Evolutionary conservation across 495 filamentous ascomycete species (phyloP), one percentile per base, ranked within the genome.

Genomic region (Lasiosphaeriaceae sp.): DNA sequence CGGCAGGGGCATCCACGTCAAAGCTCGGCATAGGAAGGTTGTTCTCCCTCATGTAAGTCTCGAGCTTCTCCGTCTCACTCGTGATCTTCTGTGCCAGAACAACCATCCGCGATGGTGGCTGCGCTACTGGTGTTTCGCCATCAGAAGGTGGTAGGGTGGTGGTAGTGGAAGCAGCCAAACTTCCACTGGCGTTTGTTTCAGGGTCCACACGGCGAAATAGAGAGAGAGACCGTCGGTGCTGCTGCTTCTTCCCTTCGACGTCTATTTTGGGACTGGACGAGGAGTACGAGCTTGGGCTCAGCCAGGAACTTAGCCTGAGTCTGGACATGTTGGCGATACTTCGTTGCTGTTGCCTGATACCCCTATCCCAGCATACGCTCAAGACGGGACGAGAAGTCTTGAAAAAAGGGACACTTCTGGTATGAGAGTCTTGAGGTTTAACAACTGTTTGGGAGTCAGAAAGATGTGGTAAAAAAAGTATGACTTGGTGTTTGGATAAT

Each of bases 41-140:
- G 43, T 77, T 66, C 8, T 59, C 57, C n/a, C 61, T 60, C 52
- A 77, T 67, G 55, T 75, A 74, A 0, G 68, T 52, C 55, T 77
- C 72, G 22, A 77, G 60, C 55, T 70, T 77, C 50, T 71, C 67
- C 0, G 74, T 71, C n/a, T 74, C 72, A 11, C 54, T 46, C 37
- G 65, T 57, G 41, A 77, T 76, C 56, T 69, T 68, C 55, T 69
- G 58, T 8, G 73, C 72, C 26, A 77, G 60, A n/a, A 47, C 60
- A 19, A 67, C 49, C 66, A 77, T 71, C 39, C 65, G 59, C 8
- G 73, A 71, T 1, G 70, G 57, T 11, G 69, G 53, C 31, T 50
- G 48, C 39, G n/a, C 23, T 5, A 47, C 55, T n/a, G 16, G 37
- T 22, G 39, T 55, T n/a, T n/a, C n/a, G n/a, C n/a, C n/a, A n/a